These are phyloP conservation scores for Escallonia rubra DNA, from an alignment of 129 eudicot species.

Conservation along the genomic window DNA sequence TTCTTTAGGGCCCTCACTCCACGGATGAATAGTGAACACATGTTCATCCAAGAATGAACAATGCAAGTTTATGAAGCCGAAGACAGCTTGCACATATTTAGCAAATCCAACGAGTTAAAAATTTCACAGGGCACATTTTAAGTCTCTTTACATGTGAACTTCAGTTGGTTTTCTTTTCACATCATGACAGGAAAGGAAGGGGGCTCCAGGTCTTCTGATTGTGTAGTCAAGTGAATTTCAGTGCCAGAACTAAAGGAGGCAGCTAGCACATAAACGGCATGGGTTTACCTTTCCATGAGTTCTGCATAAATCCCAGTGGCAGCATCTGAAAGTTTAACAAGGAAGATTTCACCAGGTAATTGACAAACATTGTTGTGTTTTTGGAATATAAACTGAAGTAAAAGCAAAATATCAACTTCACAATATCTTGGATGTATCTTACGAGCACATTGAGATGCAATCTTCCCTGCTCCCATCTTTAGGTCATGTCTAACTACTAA, in stretches of 20 bases:
- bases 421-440: slow-evolving; percentile 19
- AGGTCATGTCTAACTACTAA: slow-evolving; percentile 95
- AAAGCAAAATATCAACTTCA: not conserved
- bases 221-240: too few relatives aligned
- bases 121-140: too few relatives aligned
- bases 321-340: slow-evolving; percentile 59
- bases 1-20: too few relatives aligned
- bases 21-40: too few relatives aligned
- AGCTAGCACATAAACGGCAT: not conserved
- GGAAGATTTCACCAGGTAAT: not conserved
- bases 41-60: too few relatives aligned
- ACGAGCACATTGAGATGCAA: slow-evolving; percentile 99
- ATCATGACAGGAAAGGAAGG: too few relatives aligned
- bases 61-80: too few relatives aligned
- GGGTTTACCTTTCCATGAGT: slow-evolving; percentile 66
- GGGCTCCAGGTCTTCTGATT: too few relatives aligned
- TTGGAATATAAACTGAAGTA: not conserved
- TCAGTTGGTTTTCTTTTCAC: too few relatives aligned
- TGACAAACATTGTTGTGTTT: not conserved
- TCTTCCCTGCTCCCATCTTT: slow-evolving; percentile 92
- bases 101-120: too few relatives aligned
- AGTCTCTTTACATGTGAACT: too few relatives aligned
- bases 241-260: not conserved
- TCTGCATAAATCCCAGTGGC: slow-evolving; percentile 84
- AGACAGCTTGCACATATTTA: too few relatives aligned